Evolutionary conservation across 331 rosid species (phyloP), one percentile per base, ranked within the genome.

Genomic region (Spiraea crenata): DNA sequence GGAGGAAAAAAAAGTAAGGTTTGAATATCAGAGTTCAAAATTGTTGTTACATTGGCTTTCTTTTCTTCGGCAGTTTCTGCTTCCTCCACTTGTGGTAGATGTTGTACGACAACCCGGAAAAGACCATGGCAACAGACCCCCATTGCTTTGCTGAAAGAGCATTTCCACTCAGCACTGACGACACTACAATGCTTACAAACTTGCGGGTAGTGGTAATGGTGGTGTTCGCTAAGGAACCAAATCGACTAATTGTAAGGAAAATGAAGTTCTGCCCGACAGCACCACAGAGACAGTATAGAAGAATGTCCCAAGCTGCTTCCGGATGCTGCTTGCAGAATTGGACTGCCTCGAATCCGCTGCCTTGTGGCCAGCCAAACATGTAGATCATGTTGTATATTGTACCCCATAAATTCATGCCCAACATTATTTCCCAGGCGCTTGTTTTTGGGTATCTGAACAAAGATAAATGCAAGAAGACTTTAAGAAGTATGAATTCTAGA

Each of bases 381-480:
- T 87, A 95, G 49, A 91, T 45, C 88, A 88, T 61, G 79, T 95
- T 95, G 84, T 95, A 95, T 76, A 91, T 79, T 79, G 99, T 91
- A 39, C 99, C 99, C 99, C 99, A 95, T 72, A 95, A 81, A 80
- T 95, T 95, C 99, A 95, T 95, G 67, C 99, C 98, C 73, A 95
- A 77, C 99, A 95, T 95, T 67, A 95, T 91, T 80, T 76, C 92
- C 99, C 99, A 95, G 39, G 99, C 99, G 82, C 90, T 88, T 64
- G 99, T 95, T 77, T 85, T 95, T 64, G 96, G 96, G 79, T 91
- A 88, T 86, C 99, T 95, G 86, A 60, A 16, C 35, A 55, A 69
- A 57, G 10, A 34, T 6, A 3, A 57, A 35, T 20, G 20, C 39
- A 8, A 52, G 1, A 1, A 48, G 15, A 41, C 56, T 9, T 2